phyloP scores from a whole-genome alignment of 2,329 filamentous ascomycete genomes.

The Clonostachys chloroleuca region DNA sequence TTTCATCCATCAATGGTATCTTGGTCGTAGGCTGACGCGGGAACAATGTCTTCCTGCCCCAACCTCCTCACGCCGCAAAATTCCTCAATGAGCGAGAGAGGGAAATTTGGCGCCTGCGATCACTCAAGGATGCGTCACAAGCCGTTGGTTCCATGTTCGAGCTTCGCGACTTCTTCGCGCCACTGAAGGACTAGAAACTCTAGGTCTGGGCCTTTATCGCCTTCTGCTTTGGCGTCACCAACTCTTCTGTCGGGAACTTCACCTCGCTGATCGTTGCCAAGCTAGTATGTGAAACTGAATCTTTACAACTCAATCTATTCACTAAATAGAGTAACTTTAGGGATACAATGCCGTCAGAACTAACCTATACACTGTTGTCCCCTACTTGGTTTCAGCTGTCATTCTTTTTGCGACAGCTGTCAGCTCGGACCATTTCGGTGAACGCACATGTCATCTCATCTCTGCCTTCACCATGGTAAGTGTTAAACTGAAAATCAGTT shows the following conservation, averaged over 20 bases:
- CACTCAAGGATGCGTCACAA: slow-evolving; percentile 70
- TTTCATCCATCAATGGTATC: slow-evolving; percentile 4
- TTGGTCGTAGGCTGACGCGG: slow-evolving; percentile 13
- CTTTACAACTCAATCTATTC: too few species aligned
- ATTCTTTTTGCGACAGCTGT: slow-evolving; percentile 73
- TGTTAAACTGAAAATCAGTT: too few species aligned
- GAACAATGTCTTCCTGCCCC: slow-evolving; percentile 7
- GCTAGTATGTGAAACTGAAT: slow-evolving; percentile 13
- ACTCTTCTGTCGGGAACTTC: slow-evolving; percentile 50
- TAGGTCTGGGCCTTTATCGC: slow-evolving; percentile 48
- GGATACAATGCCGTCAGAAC: slow-evolving; percentile 51
- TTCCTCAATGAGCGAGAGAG: slow-evolving; percentile 66
- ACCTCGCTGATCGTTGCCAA: slow-evolving; percentile 49
- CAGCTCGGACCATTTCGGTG: slow-evolving; percentile 58
- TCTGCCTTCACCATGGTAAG: slow-evolving; percentile 72
- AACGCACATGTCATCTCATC: slow-evolving; percentile 30
- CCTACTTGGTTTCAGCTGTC: slow-evolving; percentile 69
- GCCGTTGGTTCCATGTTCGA: slow-evolving; percentile 48
- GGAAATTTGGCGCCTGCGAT: slow-evolving; percentile 65
- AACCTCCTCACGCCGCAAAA: background rate
- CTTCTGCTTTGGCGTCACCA: slow-evolving; percentile 52
- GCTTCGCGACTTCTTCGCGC: slow-evolving; percentile 41
- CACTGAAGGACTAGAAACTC: slow-evolving; percentile 44
- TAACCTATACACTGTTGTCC: slow-evolving; percentile 78
- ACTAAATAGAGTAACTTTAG: too few species aligned